phyloP scores from a whole-genome alignment of 139 green algal genomes.

The Yamagishiella unicocca region DNA sequence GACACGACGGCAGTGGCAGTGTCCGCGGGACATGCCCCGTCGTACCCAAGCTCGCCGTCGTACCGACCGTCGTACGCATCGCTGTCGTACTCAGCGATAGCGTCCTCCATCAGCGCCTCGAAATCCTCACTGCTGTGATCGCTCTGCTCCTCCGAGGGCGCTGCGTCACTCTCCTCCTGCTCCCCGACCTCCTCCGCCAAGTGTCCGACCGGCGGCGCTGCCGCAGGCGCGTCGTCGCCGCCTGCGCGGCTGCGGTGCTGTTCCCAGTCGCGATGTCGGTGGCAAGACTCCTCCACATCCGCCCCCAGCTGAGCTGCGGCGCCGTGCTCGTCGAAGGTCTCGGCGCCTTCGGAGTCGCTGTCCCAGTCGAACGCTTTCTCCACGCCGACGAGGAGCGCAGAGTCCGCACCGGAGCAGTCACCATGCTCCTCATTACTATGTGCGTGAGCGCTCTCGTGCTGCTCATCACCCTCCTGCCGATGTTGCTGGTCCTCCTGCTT shows the following conservation, averaged over 20 bases:
- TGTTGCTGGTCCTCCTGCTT: background rate
- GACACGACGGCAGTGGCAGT: background rate
- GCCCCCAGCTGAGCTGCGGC: background rate
- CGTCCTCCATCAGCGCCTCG: slow-evolving; percentile 32
- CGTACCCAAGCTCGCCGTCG: background rate
- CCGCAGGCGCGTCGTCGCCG: background rate
- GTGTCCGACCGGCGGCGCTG: background rate
- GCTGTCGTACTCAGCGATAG: slow-evolving; percentile 40
- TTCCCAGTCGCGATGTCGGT: background rate
- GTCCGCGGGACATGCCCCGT: background rate
- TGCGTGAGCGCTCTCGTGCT: background rate
- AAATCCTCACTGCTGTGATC: slow-evolving; percentile 25
- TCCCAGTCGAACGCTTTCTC: slow-evolving; percentile 8
- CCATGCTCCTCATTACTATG: no score
- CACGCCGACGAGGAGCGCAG: no score
- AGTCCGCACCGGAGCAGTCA: no score
- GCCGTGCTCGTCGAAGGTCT: slow-evolving; percentile 38
- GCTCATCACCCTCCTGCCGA: background rate
- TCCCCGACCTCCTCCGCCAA: background rate
- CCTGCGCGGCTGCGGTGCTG: background rate
- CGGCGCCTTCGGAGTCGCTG: background rate
- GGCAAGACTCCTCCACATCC: background rate
- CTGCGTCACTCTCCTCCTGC: slow-evolving; percentile 17
- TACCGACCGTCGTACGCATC: slow-evolving; percentile 13
- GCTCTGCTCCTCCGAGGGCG: background rate